Percentiles rank a stretch among this genome's conserved stretches.
phyloP scores from a whole-genome alignment of 257 asterid genomes.

The Lycium ferocissimum region DNA sequence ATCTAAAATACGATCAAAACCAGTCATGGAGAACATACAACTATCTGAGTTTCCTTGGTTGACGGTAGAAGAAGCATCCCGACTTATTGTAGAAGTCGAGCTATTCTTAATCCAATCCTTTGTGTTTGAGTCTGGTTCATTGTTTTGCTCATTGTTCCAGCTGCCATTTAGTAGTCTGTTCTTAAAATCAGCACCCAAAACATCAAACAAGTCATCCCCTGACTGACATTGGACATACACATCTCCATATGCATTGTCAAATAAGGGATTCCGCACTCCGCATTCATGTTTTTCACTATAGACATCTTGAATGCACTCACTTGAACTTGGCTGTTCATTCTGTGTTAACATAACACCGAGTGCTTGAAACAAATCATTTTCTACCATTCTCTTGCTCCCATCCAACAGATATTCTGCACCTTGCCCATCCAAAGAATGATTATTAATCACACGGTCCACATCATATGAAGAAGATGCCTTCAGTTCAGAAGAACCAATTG shows the following conservation, averaged over 20 bases:
- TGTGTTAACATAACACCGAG: constrained; percentile 38
- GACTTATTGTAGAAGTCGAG: constrained; percentile 39
- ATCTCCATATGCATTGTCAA: constrained; percentile 45
- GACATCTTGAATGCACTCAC: constrained; percentile 43
- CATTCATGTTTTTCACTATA: constrained; percentile 43
- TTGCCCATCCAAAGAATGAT: constrained; percentile 39
- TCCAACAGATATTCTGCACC: constrained; percentile 36
- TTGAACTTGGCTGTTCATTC: constrained; percentile 34
- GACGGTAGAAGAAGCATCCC: constrained; percentile 47
- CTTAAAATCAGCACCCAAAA: constrained; percentile 84
- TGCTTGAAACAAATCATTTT: constrained; percentile 45
- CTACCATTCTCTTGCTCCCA: constrained; percentile 35
- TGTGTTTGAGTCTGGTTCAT: constrained; percentile 43
- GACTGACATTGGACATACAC: constrained; percentile 41
- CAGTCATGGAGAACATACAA: constrained; percentile 50
- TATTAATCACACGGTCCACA: constrained; percentile 37
- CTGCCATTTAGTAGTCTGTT: constrained; percentile 57
- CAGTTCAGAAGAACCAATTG: constrained; percentile 42
- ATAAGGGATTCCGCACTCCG: constrained; percentile 37
- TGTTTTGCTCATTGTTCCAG: constrained; percentile 47
- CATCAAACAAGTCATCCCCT: constrained; percentile 84
- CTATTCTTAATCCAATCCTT: constrained; percentile 40
- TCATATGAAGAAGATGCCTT: constrained; percentile 42
- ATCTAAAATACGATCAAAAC: constrained; percentile 73
- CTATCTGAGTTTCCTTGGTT: constrained; percentile 58